These are phyloP conservation scores for Dothistroma septosporum DNA, from an alignment of 2,329 filamentous ascomycete species.

Conservation along the genomic window DNA sequence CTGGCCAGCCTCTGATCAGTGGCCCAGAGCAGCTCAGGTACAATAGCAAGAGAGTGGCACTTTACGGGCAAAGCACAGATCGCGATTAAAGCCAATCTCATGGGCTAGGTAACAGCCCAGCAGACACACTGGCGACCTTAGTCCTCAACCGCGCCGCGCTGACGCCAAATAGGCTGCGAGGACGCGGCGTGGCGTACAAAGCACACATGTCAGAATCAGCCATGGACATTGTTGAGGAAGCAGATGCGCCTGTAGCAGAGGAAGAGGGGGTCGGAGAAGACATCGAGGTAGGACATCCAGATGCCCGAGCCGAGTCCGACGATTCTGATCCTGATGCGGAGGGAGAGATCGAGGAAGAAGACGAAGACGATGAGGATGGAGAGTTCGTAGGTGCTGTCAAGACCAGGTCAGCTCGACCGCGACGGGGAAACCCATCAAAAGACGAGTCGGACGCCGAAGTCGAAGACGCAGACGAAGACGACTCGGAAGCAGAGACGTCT, in stretches of 20 bases:
- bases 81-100: constrained; percentile 13
- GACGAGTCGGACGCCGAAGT: constrained; percentile 37
- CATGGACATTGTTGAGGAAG: constrained; percentile 25
- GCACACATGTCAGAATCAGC: constrained; percentile 21
- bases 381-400: constrained; percentile 41
- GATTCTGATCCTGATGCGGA: constrained; percentile 50
- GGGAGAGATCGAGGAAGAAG: constrained; percentile 47
- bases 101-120: constrained; percentile 16
- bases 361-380: constrained; percentile 44
- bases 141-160: constrained; percentile 31
- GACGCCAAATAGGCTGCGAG: constrained; percentile 33
- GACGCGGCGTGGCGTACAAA: constrained; percentile 32
- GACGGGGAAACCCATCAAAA: constrained; percentile 34
- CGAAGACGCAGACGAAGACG: constrained; percentile 33
- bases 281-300: constrained; percentile 36
- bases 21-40: constrained; percentile 5
- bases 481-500: constrained; percentile 42
- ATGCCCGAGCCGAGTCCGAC: constrained; percentile 33
- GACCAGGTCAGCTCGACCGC: constrained; percentile 31
- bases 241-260: constrained; percentile 29
- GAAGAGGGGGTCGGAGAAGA: constrained; percentile 27
- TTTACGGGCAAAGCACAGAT: background rate
- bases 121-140: constrained; percentile 34
- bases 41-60: background rate
- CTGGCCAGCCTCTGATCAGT: constrained; percentile 7